Conservation (phyloP, 202 grass and related monocot species). For the Schoenoplectus tabernaemontani region DNA sequence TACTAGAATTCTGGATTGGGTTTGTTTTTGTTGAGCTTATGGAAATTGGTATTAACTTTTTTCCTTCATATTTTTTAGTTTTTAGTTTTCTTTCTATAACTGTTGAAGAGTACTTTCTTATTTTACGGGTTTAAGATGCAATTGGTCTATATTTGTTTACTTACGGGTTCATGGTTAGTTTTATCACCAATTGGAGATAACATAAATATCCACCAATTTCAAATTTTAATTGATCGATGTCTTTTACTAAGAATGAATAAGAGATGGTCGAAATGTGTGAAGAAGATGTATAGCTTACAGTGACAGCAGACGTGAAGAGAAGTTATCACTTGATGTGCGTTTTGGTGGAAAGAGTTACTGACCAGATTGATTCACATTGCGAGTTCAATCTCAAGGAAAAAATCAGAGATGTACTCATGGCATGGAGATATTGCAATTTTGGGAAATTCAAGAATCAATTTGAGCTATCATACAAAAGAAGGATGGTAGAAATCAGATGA, state of each 20-base stretch:
- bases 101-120: not conserved
- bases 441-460: no score
- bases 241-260: not conserved
- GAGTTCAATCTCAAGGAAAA: no score
- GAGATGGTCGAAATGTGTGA: not conserved
- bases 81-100: not conserved
- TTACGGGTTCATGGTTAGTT: not conserved
- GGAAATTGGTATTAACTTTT: not conserved
- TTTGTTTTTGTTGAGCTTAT: not conserved
- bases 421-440: no score
- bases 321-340: not conserved
- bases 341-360: not conserved
- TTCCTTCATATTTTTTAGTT: not conserved
- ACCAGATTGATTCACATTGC: no score
- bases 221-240: not conserved
- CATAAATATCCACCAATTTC: not conserved
- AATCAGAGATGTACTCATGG: no score
- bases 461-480: no score
- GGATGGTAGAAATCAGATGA: no score
- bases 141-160: not conserved
- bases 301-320: not conserved
- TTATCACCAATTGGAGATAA: not conserved
- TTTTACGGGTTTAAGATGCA: not conserved
- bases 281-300: not conserved
- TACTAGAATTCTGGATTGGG: slow-evolving; percentile 3